These are phyloP conservation scores for Phanerodontia chrysosporium DNA, from an alignment of 768 basidiomycete species.

Conservation along the genomic window DNA sequence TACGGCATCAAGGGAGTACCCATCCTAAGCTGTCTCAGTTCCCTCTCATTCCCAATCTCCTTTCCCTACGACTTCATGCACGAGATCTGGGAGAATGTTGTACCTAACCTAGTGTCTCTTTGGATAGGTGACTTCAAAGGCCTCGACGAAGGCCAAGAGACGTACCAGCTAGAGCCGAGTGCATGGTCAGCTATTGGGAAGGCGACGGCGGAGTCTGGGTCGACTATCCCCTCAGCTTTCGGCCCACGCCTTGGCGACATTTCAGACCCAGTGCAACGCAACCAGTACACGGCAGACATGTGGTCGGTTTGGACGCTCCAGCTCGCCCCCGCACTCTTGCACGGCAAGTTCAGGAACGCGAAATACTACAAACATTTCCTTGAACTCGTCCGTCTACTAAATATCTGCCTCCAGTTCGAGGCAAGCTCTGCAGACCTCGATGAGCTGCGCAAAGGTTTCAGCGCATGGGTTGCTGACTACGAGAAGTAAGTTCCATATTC, in stretches of 20 bases:
- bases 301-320: slow-evolving; percentile 38
- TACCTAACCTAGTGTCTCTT: slow-evolving; percentile 35
- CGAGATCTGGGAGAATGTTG: slow-evolving; percentile 40
- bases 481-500: slow-evolving; percentile 39
- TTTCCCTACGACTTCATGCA: slow-evolving; percentile 52
- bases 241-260: slow-evolving; percentile 32
- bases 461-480: slow-evolving; percentile 34
- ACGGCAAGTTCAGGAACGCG: slow-evolving; percentile 24
- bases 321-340: slow-evolving; percentile 36
- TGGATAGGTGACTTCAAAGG: slow-evolving; percentile 41
- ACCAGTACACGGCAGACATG: slow-evolving; percentile 32
- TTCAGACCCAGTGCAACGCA: slow-evolving; percentile 22
- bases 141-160: slow-evolving; percentile 23
- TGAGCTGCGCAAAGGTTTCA: slow-evolving; percentile 30
- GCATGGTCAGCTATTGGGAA: slow-evolving; percentile 41
- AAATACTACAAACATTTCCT: slow-evolving; percentile 41
- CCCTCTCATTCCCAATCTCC: slow-evolving; percentile 33
- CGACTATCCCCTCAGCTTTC: slow-evolving; percentile 36
- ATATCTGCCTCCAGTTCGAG: slow-evolving; percentile 34
- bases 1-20: slow-evolving; percentile 24
- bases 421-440: no score
- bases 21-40: slow-evolving; percentile 27
- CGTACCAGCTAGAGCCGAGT: slow-evolving; percentile 23
- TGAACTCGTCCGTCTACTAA: slow-evolving; percentile 33
- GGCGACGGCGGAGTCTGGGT: slow-evolving; percentile 26